A percentile compares a stretch with the other conserved stretches of the same genome.
Conservation (phyloP, 345 rosid genomes). For the Hirschfeldia incana region DNA sequence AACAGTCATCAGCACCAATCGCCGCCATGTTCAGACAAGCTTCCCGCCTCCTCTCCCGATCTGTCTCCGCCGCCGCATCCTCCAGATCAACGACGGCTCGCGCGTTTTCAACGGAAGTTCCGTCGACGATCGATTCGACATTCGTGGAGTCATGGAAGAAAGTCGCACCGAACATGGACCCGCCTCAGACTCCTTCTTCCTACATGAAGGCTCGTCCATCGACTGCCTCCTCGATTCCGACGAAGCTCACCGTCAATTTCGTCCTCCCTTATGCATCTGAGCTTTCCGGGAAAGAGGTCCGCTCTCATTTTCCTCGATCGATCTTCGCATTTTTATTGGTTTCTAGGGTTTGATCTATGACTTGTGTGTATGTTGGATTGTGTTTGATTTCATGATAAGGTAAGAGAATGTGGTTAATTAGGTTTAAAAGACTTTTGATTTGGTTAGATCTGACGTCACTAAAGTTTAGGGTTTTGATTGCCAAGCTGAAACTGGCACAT, state of each 20-base stretch:
- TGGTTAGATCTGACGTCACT: slow-evolving; percentile 29
- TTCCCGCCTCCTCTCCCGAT: slow-evolving; percentile 51
- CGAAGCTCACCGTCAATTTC: slow-evolving; percentile 83
- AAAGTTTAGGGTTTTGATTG: slow-evolving; percentile 18
- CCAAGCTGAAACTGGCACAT: neutral
- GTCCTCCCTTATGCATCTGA: slow-evolving; percentile 72
- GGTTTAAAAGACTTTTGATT: slow-evolving; percentile 20
- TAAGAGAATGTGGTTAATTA: slow-evolving; percentile 11
- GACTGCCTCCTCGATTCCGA: slow-evolving; percentile 60
- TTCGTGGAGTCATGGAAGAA: slow-evolving; percentile 74
- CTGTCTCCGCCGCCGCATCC: slow-evolving; percentile 36
- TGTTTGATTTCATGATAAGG: neutral
- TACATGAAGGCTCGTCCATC: slow-evolving; percentile 72
- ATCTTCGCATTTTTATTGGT: neutral
- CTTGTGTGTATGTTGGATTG: neutral
- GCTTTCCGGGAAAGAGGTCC: slow-evolving; percentile 61
- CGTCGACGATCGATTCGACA: slow-evolving; percentile 50
- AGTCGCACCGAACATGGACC: slow-evolving; percentile 68
- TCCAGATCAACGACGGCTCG: slow-evolving; percentile 40
- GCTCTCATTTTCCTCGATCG: slow-evolving; percentile 3
- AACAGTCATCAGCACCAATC: slow-evolving; percentile 3
- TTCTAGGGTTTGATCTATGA: slow-evolving; percentile 18
- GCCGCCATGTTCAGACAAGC: slow-evolving; percentile 55
- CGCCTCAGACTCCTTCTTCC: slow-evolving; percentile 74
- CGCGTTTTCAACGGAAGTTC: slow-evolving; percentile 52